Evolutionary conservation across 345 rosid species (phyloP), one percentile per base, ranked within the genome.

Genomic region (Gynandropsis gynandra): DNA sequence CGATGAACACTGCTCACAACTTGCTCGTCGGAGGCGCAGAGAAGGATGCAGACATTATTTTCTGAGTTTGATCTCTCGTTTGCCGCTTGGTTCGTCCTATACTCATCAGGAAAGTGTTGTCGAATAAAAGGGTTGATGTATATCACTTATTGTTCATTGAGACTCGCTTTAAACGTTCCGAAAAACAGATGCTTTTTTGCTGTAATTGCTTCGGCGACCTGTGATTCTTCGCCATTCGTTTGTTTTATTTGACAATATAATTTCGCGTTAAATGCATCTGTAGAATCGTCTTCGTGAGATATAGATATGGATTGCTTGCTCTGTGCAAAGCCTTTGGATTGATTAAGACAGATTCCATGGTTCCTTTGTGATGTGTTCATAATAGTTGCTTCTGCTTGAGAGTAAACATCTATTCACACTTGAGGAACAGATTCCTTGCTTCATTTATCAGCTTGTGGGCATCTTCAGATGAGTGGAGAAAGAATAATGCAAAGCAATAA

Each of bases 11-110:
- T 20, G 86, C 88, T 40, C 86, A 76, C 49, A 75, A 76, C 62
- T 31, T 83, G 55, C 72, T 89, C 42, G 72, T 71, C 53, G 80
- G 68, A 8, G 80, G 73, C 9, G 68, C 38, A 46, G 87, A 45
- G 70, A 86, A 74, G 72, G 97, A 86, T 45, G 70, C 78, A 61
- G 97, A 89, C 60, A 80, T 86, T 47, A 81, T 85, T 48, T 89
- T 83, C 80, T 89, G 67, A 83, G 70, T 52, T 17, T 10, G 9
- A 8, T 34, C 18, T 9, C 14, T 37, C 11, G 56, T 48, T 67
- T 51, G 10, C 47, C 46, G 43, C 44, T 55, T 16, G 8, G 16
- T 32, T 62, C 47, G n/a, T 2, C 29, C 42, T 63, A 12, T 46
- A 27, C 12, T 47, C 50, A 16, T 47, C 38, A 47, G 39, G 52